Percentiles rank a stretch among this genome's conserved stretches.
These are phyloP conservation scores for Chlamydomonas reinhardtii DNA, from an alignment of 163 green algal genomes.

Conservation along the genomic window DNA sequence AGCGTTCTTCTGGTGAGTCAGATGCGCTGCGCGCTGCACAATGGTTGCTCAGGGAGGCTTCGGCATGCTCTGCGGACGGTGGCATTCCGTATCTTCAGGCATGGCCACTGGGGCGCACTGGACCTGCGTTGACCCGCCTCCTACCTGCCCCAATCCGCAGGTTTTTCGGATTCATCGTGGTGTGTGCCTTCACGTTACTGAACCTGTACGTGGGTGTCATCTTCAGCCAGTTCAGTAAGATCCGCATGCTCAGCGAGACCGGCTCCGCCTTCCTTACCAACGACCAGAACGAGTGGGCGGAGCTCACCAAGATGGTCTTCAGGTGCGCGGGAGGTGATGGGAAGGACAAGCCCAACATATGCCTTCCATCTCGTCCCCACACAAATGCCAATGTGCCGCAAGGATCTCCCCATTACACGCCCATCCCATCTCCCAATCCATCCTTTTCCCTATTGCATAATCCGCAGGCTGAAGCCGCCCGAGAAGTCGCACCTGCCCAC, in stretches of 20 bases:
- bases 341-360: no score
- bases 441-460: no score
- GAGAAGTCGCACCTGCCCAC: constrained; percentile 40
- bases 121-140: neutral
- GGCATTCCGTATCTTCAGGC: no score
- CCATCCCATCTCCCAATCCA: neutral
- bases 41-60: no score
- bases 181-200: constrained; percentile 84
- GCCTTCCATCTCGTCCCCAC: no score
- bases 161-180: constrained; percentile 84
- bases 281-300: constrained; percentile 79
- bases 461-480: constrained; percentile 48
- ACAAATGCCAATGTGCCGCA: no score
- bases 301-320: constrained; percentile 62
- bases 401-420: no score
- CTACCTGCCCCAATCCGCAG: neutral
- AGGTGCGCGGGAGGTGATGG: constrained; percentile 11
- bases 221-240: constrained; percentile 78
- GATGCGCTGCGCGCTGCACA: no score
- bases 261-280: constrained; percentile 79
- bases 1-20: constrained; percentile 68
- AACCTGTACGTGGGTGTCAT: constrained; percentile 88
- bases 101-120: no score
- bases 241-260: constrained; percentile 55
- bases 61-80: no score